phyloP scores from a whole-genome alignment of 257 asterid genomes.

The Fraxinus excelsior region DNA sequence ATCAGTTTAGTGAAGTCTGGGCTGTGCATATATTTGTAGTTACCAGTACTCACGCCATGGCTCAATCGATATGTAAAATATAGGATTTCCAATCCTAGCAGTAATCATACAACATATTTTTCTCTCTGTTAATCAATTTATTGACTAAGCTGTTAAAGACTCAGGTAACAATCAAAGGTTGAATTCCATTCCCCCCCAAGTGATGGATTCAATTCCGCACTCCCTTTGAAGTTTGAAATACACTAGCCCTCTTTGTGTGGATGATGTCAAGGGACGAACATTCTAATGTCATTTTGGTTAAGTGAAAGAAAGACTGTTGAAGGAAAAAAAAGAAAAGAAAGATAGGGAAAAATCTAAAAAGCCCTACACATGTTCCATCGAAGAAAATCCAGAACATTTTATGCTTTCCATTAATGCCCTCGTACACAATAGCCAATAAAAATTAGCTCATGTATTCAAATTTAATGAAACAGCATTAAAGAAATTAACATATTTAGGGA shows the following conservation, averaged over 20 bases:
- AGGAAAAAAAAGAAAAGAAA: neutral
- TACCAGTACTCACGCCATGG: neutral
- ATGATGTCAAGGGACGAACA: neutral
- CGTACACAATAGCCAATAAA: neutral
- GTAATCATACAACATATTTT: neutral
- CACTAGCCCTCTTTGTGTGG: neutral
- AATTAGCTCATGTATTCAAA: neutral
- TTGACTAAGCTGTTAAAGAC: neutral
- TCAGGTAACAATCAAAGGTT: neutral
- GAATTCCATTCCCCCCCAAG: neutral
- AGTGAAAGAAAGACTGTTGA: neutral
- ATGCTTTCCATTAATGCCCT: neutral
- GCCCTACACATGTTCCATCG: neutral
- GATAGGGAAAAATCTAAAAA: neutral
- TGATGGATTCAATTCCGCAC: too few relatives aligned
- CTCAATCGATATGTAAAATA: too few relatives aligned
- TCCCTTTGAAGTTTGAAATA: neutral
- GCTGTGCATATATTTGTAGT: neutral
- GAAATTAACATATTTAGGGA: neutral
- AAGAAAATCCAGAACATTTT: neutral
- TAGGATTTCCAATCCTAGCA: too few relatives aligned
- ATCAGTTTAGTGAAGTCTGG: neutral
- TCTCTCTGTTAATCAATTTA: neutral
- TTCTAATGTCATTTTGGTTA: neutral
- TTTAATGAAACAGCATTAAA: neutral